Base-by-base conservation (phyloP, 129 eudicot genomes). In the Sambucus nigra region DNA sequence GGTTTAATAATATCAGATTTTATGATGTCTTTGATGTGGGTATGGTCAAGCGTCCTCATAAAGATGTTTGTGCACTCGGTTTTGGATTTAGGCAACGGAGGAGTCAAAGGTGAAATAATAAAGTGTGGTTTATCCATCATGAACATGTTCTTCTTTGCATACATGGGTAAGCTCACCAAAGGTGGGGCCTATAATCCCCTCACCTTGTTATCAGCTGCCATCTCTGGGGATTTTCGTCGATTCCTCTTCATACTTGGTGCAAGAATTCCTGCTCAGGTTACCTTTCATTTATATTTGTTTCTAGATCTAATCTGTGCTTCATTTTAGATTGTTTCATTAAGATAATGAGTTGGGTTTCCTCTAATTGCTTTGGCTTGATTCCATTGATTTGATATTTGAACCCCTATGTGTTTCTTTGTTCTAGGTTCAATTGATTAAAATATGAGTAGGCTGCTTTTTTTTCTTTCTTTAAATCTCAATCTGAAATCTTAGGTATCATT, bases 121-220 rank as follows among this genome's bases (percentile, higher is more conserved):
- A 80, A 71, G 50, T 65, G 27, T 31, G 57, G 55, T 14, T 12
- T 80, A 20, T 75, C 82, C 4, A 17, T 88, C 16, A 10, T 73
- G 46, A 88, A 75, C 65, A 76, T 88, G 82, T 84, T 88, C 74
- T 75, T 78, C 56, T 84, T 88, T 39, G 92, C 97, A 3, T 67
- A 57, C 70, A 41, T 88, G 60, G 55, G 49, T 3, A 75, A 77
- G 47, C 5, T 39, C 20, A 65, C 84, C 27, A 68, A 73, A 38
- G 97, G 94, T 48, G 94, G 80, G 15, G 72, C 94, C 25, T 84
- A 88, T 68, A 88, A 84, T 53, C 97, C 97, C 9, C 85, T 88
- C 68, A 75, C 91, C 47, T 62, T 88, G 3, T 57, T 83, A 59
- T 57, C 97, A 2, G 51, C 70, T 3, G 97, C 84, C 11, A 53